Base-by-base conservation (phyloP, 1,139 yeast species). In the Petasospora rhodanensis region DNA sequence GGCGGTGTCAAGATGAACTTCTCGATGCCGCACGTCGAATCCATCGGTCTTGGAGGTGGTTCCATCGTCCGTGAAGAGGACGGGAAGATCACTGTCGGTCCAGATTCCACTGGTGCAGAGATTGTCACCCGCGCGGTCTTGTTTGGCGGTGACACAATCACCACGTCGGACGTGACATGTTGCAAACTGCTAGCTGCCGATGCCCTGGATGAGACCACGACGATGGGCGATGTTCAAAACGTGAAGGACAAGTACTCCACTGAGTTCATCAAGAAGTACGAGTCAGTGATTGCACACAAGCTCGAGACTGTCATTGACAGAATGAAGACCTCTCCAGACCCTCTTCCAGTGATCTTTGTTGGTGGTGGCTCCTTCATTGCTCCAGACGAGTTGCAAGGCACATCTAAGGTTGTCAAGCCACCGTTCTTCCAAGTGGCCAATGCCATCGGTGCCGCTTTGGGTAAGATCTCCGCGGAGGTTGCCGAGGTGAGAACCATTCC, bases 391-490 rank as follows among this genome's bases (percentile, higher is more conserved):
- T 37, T 65, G 8, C 50, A 52, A n/a, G 69, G 69, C 13, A 67
- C 66, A 4, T 58, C 64, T 3, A 48, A 50, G 24, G 67, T 65
- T 3, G 37, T 60, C 14, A 44, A 59, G 17, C 68, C 69, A 3
- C 60, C 60, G 15, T 64, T 34, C 37, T 61, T 47, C 42, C 57
- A 55, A 18, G 66, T 65, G 23, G 69, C 68, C 11, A 64, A 64
- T 47, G 70, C 70, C 14, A 63, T 64, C 35, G 70, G 70, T 29
- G 69, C 70, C 13, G 69, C 70, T 61, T 40, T 64, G 47, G 66
- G 66, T n/a, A 62, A 62, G 35, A 45, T 65, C 10, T 58, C 66
- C 3, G 54, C 55, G 3, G 42, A 43, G 10, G 29, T 52, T 6
- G 53, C 54, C 28, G 31, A n/a, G n/a, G 51, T 41, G 20, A 35